Evolutionary conservation across 75 land plant genomes (phyloP).

Genomic region (Cryptomeria japonica): DNA sequence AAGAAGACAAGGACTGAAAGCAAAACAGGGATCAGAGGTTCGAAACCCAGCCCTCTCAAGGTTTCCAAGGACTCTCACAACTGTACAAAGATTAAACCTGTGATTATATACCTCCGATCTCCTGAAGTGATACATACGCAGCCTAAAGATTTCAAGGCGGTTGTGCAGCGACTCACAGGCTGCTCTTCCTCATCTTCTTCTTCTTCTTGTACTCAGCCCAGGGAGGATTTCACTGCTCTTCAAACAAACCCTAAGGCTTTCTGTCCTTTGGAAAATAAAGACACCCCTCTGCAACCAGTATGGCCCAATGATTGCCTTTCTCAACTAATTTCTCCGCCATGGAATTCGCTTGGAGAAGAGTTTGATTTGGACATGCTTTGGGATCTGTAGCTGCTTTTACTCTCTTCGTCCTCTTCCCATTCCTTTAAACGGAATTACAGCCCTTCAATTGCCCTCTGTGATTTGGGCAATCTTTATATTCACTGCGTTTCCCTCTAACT

Average conservation of each 20-base stretch:
- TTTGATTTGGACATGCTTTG: not conserved
- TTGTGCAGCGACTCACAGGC: not conserved
- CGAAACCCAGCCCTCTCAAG: not conserved
- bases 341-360: not conserved
- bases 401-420: too few species aligned
- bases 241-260: not conserved
- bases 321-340: not conserved
- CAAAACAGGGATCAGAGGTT: not conserved
- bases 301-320: not conserved
- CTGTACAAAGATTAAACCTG: not conserved
- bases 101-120: not conserved
- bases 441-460: too few species aligned
- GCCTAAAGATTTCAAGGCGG: too few species aligned
- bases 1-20: too few species aligned
- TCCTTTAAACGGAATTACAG: too few species aligned
- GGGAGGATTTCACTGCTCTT: not conserved
- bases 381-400: too few species aligned
- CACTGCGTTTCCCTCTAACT: not conserved
- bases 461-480: too few species aligned
- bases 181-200: not conserved
- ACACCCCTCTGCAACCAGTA: not conserved
- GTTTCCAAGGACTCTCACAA: not conserved
- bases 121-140: not conserved
- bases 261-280: not conserved
- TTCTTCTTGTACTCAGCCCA: not conserved